These are phyloP conservation scores for Cubamyces sp. DNA, from an alignment of 768 basidiomycete species.

Conservation along the genomic window DNA sequence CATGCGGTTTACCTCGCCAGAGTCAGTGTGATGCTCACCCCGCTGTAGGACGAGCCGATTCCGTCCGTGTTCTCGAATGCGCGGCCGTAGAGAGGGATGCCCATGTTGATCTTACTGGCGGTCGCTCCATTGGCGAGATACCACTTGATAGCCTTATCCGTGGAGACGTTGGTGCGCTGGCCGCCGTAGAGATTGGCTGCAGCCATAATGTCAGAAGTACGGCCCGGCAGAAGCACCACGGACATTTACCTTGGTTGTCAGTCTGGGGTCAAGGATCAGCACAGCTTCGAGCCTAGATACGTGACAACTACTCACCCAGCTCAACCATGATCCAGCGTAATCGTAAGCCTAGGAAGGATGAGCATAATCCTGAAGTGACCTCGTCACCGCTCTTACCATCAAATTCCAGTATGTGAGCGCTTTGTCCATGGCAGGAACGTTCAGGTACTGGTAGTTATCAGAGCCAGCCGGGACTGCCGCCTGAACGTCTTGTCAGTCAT, in stretches of 20 bases:
- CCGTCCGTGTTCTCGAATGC: constrained; percentile 74
- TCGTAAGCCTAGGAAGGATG: constrained; percentile 60
- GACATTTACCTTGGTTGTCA: constrained; percentile 45
- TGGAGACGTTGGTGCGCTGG: constrained; percentile 62
- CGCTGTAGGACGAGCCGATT: constrained; percentile 68
- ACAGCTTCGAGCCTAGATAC: background rate
- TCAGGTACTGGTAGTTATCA: constrained; percentile 58
- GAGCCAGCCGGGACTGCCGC: constrained; percentile 68
- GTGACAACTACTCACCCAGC: constrained; percentile 4
- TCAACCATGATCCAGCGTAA: constrained; percentile 79
- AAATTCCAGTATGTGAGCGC: constrained; percentile 80
- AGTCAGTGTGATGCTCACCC: constrained; percentile 45
- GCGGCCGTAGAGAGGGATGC: constrained; percentile 82
- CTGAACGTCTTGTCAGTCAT: constrained; percentile 26
- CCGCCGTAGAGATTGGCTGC: constrained; percentile 71
- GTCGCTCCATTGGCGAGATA: constrained; percentile 67
- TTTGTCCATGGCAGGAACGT: constrained; percentile 64
- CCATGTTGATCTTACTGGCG: constrained; percentile 67
- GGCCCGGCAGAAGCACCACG: background rate
- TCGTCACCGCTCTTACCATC: constrained; percentile 51
- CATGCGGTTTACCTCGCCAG: background rate
- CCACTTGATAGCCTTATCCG: constrained; percentile 65
- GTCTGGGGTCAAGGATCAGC: constrained; percentile 33
- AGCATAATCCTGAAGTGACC: no score
- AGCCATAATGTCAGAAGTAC: background rate